These are phyloP conservation scores for Penicillium sp. DNA, from an alignment of 2,329 filamentous ascomycete genomes.

Conservation along the genomic window DNA sequence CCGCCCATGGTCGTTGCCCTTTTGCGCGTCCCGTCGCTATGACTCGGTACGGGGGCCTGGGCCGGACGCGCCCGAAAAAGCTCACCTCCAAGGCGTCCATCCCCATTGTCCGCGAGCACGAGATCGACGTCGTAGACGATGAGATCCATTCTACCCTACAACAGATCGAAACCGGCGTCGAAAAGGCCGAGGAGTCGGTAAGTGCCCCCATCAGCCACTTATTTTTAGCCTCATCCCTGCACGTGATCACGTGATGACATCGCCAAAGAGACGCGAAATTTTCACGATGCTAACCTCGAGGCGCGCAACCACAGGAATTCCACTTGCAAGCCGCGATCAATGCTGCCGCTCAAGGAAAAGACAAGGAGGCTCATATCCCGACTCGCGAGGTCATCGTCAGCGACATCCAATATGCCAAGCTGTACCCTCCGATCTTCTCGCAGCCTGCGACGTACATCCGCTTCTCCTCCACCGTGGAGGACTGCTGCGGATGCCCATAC, in stretches of 20 bases:
- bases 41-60: slow-evolving; percentile 50
- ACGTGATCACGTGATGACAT: slow-evolving; percentile 43
- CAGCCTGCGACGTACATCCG: slow-evolving; percentile 93
- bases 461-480: slow-evolving; percentile 97
- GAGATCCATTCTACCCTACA: slow-evolving; percentile 76
- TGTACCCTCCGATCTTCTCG: slow-evolving; percentile 78
- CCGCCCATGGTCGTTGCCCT: slow-evolving; percentile 42
- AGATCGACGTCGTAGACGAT: slow-evolving; percentile 89
- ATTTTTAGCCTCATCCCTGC: slow-evolving; percentile 37
- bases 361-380: slow-evolving; percentile 66
- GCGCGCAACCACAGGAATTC: slow-evolving; percentile 68
- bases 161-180: slow-evolving; percentile 92
- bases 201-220: slow-evolving; percentile 54
- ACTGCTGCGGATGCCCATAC: slow-evolving; percentile 87
- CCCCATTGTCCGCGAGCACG: slow-evolving; percentile 82
- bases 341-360: slow-evolving; percentile 62
- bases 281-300: slow-evolving; percentile 29
- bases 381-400: slow-evolving; percentile 66
- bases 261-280: slow-evolving; percentile 36
- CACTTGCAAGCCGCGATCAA: slow-evolving; percentile 87
- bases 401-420: slow-evolving; percentile 79
- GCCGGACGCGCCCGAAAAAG: slow-evolving; percentile 63
- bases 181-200: slow-evolving; percentile 96
- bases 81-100: slow-evolving; percentile 87
- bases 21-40: slow-evolving; percentile 45